Percentiles rank a stretch among this genome's conserved stretches.
phyloP scores from a whole-genome alignment of 768 basidiomycete species.

The Rhodotorula paludigena region DNA sequence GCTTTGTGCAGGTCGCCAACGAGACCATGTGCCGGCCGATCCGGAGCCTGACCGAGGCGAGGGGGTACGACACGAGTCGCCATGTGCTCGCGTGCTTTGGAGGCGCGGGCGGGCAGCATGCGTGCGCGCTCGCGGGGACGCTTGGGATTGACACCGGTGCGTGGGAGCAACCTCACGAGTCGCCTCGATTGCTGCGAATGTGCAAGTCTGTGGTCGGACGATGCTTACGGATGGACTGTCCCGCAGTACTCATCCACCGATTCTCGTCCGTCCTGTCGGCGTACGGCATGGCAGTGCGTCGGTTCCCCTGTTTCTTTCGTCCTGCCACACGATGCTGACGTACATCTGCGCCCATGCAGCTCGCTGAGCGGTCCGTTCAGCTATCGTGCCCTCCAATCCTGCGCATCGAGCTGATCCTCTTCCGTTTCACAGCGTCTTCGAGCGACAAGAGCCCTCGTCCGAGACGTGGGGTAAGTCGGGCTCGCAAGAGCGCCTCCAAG shows the following conservation, averaged over 20 bases:
- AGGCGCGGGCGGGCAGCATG: slow-evolving; percentile 47
- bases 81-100: slow-evolving; percentile 50
- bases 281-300: slow-evolving; percentile 56
- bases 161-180: no score
- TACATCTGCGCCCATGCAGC: not conserved
- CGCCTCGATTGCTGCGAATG: not conserved
- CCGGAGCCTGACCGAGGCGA: slow-evolving; percentile 79
- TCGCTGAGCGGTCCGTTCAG: slow-evolving; percentile 8
- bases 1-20: slow-evolving; percentile 92
- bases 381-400: not conserved
- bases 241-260: slow-evolving; percentile 75
- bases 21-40: slow-evolving; percentile 87
- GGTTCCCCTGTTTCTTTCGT: not conserved
- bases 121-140: slow-evolving; percentile 8
- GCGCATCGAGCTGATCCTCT: no score
- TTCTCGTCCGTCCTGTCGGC: slow-evolving; percentile 91
- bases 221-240: slow-evolving; percentile 70
- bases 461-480: not conserved
- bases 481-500: not conserved
- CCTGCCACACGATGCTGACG: not conserved
- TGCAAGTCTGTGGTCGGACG: no score
- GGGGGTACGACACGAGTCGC: slow-evolving; percentile 72
- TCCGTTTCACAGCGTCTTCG: slow-evolving; percentile 56
- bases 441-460: slow-evolving; percentile 84
- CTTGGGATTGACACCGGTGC: slow-evolving; percentile 5